Percentiles rank a stretch among this genome's conserved stretches.
Conservation (phyloP, 139 green algal species). For the Axilococcus clingmanii region DNA sequence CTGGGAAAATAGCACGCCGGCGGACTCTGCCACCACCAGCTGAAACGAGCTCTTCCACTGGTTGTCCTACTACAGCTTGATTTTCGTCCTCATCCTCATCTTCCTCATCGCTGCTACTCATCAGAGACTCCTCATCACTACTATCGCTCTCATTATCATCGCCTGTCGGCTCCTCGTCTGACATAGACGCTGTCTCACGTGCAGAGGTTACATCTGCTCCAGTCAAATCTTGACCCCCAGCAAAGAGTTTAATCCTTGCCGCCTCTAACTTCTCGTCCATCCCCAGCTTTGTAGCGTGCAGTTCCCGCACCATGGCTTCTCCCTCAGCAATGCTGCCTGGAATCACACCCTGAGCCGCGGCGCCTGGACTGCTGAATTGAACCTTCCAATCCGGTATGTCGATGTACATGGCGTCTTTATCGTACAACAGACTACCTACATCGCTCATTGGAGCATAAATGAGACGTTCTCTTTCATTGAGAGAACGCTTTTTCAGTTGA, state of each 20-base stretch:
- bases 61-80: slow-evolving; percentile 11
- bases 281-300: slow-evolving; percentile 49
- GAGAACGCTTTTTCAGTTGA: slow-evolving; percentile 52
- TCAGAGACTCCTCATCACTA: neutral
- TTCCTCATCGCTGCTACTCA: slow-evolving; percentile 11
- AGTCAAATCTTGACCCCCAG: neutral
- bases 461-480: slow-evolving; percentile 80
- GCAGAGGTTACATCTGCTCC: neutral
- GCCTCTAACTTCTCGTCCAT: slow-evolving; percentile 78
- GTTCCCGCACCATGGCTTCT: slow-evolving; percentile 77
- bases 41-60: slow-evolving; percentile 5
- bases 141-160: slow-evolving; percentile 10
- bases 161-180: no score
- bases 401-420: slow-evolving; percentile 96
- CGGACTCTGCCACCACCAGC: slow-evolving; percentile 24
- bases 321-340: slow-evolving; percentile 32
- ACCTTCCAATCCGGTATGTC: slow-evolving; percentile 96
- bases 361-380: slow-evolving; percentile 38
- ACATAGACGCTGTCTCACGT: no score
- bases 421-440: slow-evolving; percentile 90
- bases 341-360: neutral
- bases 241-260: slow-evolving; percentile 46
- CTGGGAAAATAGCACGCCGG: slow-evolving; percentile 24
- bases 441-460: slow-evolving; percentile 97
- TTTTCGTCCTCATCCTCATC: slow-evolving; percentile 16